These are phyloP conservation scores for Scutellaria baicalensis DNA, from an alignment of 257 asterid species.

Conservation along the genomic window DNA sequence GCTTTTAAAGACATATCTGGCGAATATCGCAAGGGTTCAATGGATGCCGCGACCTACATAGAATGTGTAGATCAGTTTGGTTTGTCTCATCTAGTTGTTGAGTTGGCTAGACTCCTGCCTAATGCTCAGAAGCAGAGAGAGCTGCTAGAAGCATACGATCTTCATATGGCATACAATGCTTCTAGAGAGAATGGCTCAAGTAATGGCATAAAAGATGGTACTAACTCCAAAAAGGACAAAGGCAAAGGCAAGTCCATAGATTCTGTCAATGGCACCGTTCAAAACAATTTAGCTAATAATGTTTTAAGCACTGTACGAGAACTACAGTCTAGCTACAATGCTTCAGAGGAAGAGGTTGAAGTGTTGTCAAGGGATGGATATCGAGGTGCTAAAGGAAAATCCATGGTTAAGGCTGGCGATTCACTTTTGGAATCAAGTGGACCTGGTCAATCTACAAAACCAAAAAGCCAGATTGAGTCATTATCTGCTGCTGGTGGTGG, in stretches of 20 bases:
- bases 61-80: slow-evolving; percentile 76
- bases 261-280: slow-evolving; percentile 28
- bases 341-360: slow-evolving; percentile 55
- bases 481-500: slow-evolving; percentile 29
- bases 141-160: slow-evolving; percentile 67
- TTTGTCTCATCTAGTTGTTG: slow-evolving; percentile 80
- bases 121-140: slow-evolving; percentile 74
- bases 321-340: slow-evolving; percentile 51
- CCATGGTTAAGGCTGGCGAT: slow-evolving; percentile 34
- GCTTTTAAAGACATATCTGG: slow-evolving; percentile 74
- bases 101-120: slow-evolving; percentile 80
- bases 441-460: slow-evolving; percentile 25
- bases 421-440: slow-evolving; percentile 20
- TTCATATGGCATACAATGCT: slow-evolving; percentile 26
- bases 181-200: slow-evolving; percentile 30
- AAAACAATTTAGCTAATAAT: slow-evolving; percentile 43
- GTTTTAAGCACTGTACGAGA: slow-evolving; percentile 48
- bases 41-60: slow-evolving; percentile 72
- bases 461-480: slow-evolving; percentile 27
- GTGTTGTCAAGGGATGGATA: slow-evolving; percentile 86
- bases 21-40: slow-evolving; percentile 63
- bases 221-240: slow-evolving; percentile 49
- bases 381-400: slow-evolving; percentile 50
- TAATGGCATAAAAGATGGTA: slow-evolving; percentile 28
- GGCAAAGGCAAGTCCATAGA: slow-evolving; percentile 57